A percentile compares a stretch with the other conserved stretches of the same genome.
Evolutionary conservation across 768 basidiomycete species (phyloP).

Genomic region (Rubroboletus pulcherrimus): DNA sequence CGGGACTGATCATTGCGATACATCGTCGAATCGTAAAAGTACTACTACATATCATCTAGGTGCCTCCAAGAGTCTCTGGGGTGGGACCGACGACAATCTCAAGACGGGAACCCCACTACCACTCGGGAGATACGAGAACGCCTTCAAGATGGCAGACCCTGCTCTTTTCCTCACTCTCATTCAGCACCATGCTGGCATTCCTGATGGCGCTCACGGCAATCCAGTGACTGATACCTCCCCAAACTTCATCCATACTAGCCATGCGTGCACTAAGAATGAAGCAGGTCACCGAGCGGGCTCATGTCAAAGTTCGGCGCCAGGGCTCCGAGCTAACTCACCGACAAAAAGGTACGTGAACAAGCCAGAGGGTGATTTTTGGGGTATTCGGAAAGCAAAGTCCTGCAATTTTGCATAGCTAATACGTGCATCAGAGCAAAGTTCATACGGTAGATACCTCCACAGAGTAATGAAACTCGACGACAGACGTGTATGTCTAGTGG

Average conservation of each 20-base stretch:
- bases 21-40: not conserved
- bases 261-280: not conserved
- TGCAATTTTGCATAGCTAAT: not conserved
- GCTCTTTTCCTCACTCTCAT: not conserved
- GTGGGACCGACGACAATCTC: not conserved
- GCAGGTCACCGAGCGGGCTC: not conserved
- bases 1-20: not conserved
- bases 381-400: not conserved
- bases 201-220: not conserved
- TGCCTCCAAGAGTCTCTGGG: not conserved
- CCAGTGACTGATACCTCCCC: not conserved
- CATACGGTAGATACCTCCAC: conserved; percentile 8
- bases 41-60: not conserved
- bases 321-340: not conserved
- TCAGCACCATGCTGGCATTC: not conserved
- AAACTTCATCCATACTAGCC: not conserved
- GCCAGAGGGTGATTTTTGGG: not conserved
- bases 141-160: not conserved
- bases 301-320: not conserved
- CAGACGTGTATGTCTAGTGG: not conserved
- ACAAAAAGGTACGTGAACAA: not conserved
- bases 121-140: not conserved
- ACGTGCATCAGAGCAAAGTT: conserved; percentile 8
- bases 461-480: conserved; percentile 1
- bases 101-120: not conserved